Conservation (phyloP, 2,329 filamentous ascomycete genomes). For the Hypoxylon sp. region DNA sequence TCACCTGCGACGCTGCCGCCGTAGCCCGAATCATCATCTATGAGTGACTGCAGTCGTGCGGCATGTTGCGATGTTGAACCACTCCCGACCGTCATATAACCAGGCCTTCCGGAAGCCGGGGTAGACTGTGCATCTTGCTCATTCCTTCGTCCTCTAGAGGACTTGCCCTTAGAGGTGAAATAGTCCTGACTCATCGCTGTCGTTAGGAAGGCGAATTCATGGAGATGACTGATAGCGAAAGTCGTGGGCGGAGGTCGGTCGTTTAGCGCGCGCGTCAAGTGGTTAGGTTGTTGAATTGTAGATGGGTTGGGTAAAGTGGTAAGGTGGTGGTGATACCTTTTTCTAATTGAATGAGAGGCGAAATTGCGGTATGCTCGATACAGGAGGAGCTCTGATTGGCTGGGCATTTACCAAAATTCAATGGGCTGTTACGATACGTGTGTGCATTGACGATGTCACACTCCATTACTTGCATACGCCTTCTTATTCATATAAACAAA, state of each 20-base stretch:
- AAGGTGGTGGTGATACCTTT: slow-evolving; percentile 32
- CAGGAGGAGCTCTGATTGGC: slow-evolving; percentile 27
- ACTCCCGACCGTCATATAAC: slow-evolving; percentile 90
- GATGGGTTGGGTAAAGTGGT: slow-evolving; percentile 18
- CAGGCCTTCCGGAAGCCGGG: slow-evolving; percentile 62
- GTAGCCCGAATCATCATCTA: slow-evolving; percentile 93
- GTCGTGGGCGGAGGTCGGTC: slow-evolving; percentile 2
- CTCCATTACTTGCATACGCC: slow-evolving; percentile 1
- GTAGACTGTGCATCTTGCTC: slow-evolving; percentile 46
- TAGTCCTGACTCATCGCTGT: slow-evolving; percentile 73
- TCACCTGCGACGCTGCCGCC: slow-evolving; percentile 83
- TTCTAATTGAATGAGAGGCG: slow-evolving; percentile 31
- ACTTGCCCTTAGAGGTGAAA: slow-evolving; percentile 59
- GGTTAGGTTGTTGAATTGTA: slow-evolving; percentile 13
- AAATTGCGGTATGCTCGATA: slow-evolving; percentile 33
- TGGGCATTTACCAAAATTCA: slow-evolving; percentile 12
- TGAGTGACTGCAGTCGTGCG: slow-evolving; percentile 81
- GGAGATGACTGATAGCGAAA: slow-evolving; percentile 22
- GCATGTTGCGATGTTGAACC: slow-evolving; percentile 87
- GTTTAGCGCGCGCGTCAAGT: slow-evolving; percentile 10
- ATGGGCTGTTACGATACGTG: background rate
- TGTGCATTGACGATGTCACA: slow-evolving; percentile 16
- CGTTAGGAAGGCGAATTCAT: slow-evolving; percentile 47
- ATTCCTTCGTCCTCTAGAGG: slow-evolving; percentile 55
- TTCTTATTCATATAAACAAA: slow-evolving; percentile 4